Evolutionary conservation across 2,329 filamentous ascomycete genomes (phyloP), one percentile per base, ranked within the genome.

Genomic region (Harringtonia aguacate): DNA sequence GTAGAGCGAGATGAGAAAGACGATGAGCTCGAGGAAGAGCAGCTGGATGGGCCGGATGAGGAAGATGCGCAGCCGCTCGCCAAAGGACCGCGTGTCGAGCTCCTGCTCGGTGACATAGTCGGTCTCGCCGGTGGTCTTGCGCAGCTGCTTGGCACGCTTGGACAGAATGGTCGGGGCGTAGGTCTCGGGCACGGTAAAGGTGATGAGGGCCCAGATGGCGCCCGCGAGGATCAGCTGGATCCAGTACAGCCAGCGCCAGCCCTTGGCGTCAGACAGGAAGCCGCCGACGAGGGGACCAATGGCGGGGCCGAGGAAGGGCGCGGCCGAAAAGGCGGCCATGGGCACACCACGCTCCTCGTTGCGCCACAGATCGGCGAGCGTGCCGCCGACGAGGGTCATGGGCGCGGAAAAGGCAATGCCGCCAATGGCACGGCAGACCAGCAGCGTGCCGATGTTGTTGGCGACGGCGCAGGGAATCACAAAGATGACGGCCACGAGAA

Each of bases 141-240:
- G 75, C 48, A 92, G 66, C 59, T 85, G 84, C 55, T 72, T 69
- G 3, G 88, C 88, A 13, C 86, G 75, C 27, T 65, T 65, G 42
- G 76, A 73, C 15, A 95, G 75, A 41, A 95, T 79, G 0, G 78
- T 84, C 0, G 88, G 86, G 0, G 86, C 81, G 59, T 92, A 94
- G 0, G 88, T 95, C 62, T 94, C 88, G 1, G 86, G 86, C 0
- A 94, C 81, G n/a, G 86, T 92, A 62, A 94, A 89, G 27, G 81
- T 82, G 61, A 92, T 88, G 48, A 90, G 59, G 17, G 83, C 48
- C 77, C 83, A 92, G 53, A 82, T 75, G 39, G 81, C 58, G 14
- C 70, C 79, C 22, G 83, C 69, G 13, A 92, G 58, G 55, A 94
- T 94, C 12, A 92, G 68, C 56, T 90, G 86, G 53, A 94, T 76